These are phyloP conservation scores for Hypoxylon sp. DNA, from an alignment of 2,329 filamentous ascomycete genomes.

Conservation along the genomic window DNA sequence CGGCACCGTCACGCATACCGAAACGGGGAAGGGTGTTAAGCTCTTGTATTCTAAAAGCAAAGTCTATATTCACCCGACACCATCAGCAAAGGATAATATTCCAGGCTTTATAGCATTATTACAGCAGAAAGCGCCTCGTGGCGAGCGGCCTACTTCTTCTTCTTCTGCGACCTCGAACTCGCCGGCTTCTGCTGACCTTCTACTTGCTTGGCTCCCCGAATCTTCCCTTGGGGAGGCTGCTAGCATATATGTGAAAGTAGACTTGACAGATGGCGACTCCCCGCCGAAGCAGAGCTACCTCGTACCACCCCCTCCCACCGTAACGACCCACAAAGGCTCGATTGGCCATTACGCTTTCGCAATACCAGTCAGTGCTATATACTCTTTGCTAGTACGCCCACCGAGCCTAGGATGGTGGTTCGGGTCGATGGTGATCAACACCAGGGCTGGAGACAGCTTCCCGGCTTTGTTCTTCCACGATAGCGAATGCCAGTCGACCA, in stretches of 20 bases:
- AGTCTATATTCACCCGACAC: constrained; percentile 96
- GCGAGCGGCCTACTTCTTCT: constrained; percentile 58
- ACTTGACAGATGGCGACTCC: constrained; percentile 83
- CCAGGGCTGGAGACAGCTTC: constrained; percentile 89
- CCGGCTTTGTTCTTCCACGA: constrained; percentile 98
- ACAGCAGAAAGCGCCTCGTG: constrained; percentile 78
- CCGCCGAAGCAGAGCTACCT: constrained; percentile 89
- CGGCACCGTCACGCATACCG: constrained; percentile 87
- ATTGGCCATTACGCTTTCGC: constrained; percentile 90
- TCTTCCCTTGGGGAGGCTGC: constrained; percentile 86
- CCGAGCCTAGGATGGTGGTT: constrained; percentile 99
- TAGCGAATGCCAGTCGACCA: constrained; percentile 94
- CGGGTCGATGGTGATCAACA: constrained; percentile 94
- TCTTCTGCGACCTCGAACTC: constrained; percentile 56
- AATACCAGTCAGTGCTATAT: constrained; percentile 89
- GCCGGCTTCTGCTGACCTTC: constrained; percentile 75
- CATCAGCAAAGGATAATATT: constrained; percentile 95
- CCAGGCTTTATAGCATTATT: constrained; percentile 92
- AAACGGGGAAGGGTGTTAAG: constrained; percentile 86
- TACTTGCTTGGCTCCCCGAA: constrained; percentile 95
- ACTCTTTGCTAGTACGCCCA: constrained; percentile 88
- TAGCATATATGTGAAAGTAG: constrained; percentile 94
- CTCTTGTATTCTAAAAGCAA: constrained; percentile 97
- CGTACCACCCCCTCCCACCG: constrained; percentile 89
- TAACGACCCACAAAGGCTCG: constrained; percentile 78